phyloP scores from a whole-genome alignment of 495 filamentous ascomycete species.

The Podospora conica region DNA sequence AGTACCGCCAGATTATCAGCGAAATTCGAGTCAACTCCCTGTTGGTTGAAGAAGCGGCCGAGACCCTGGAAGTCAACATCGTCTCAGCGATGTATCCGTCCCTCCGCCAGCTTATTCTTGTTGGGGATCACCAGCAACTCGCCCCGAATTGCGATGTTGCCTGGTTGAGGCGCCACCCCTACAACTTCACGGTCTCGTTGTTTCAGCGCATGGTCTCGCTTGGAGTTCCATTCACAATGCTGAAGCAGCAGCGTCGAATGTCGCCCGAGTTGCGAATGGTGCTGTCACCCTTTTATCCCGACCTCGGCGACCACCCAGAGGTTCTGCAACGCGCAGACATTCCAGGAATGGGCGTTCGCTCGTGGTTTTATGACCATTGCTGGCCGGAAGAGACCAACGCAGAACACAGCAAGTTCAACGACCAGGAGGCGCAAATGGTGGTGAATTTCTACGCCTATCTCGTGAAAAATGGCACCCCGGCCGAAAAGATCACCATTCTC shows the following conservation, averaged over 20 bases:
- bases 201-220: constrained; percentile 66
- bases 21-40: too few species aligned
- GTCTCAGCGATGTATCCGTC: constrained; percentile 49
- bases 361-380: constrained; percentile 66
- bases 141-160: constrained; percentile 46
- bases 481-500: constrained; percentile 68
- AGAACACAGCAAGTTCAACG: constrained; percentile 65
- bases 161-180: constrained; percentile 68
- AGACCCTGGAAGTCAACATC: constrained; percentile 51
- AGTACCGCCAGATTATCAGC: constrained; percentile 72
- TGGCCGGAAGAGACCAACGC: constrained; percentile 61
- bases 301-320: constrained; percentile 61
- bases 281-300: constrained; percentile 57
- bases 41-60: constrained; percentile 54
- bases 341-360: constrained; percentile 70
- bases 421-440: constrained; percentile 72
- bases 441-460: constrained; percentile 67
- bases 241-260: constrained; percentile 69
- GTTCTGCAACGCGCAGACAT: constrained; percentile 58
- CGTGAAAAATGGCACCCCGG: constrained; percentile 53
- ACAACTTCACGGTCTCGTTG: constrained; percentile 42
- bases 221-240: constrained; percentile 52
- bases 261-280: constrained; percentile 58
- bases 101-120: constrained; percentile 48
- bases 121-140: constrained; percentile 54